Evolutionary conservation across 148 eudicot species (phyloP).

Genomic region (Selenicereus undatus): DNA sequence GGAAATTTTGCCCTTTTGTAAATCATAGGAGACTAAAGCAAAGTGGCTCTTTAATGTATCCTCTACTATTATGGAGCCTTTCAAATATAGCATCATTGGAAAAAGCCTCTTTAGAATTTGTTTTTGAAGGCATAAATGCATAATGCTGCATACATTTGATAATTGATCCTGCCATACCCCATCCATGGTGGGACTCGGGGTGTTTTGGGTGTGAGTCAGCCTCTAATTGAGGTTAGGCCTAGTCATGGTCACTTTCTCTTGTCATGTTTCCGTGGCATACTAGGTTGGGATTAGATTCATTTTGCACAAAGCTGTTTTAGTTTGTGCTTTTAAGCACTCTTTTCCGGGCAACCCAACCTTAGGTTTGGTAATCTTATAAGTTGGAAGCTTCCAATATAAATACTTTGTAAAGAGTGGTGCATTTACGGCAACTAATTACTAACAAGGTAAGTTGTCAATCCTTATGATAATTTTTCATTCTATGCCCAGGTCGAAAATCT

Average conservation of each 20-base stretch:
- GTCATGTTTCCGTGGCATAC: background rate
- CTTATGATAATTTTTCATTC: conserved; percentile 4
- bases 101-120: background rate
- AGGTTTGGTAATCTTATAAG: background rate
- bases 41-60: background rate
- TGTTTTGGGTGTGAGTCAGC: background rate
- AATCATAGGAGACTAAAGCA: background rate
- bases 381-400: background rate
- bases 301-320: background rate
- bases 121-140: background rate
- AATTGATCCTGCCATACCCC: background rate
- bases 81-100: background rate
- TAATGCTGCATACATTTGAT: background rate
- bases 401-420: background rate
- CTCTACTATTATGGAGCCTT: background rate
- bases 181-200: background rate
- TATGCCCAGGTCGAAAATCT: conserved; percentile 68
- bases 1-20: background rate
- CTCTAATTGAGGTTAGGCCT: background rate
- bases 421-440: background rate
- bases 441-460: background rate
- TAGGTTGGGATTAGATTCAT: background rate
- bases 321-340: too few relatives aligned
- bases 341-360: background rate
- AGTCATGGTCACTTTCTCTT: background rate